These are phyloP conservation scores for Pharus latifolius DNA, from an alignment of 176 grass and related monocot genomes.

Conservation along the genomic window DNA sequence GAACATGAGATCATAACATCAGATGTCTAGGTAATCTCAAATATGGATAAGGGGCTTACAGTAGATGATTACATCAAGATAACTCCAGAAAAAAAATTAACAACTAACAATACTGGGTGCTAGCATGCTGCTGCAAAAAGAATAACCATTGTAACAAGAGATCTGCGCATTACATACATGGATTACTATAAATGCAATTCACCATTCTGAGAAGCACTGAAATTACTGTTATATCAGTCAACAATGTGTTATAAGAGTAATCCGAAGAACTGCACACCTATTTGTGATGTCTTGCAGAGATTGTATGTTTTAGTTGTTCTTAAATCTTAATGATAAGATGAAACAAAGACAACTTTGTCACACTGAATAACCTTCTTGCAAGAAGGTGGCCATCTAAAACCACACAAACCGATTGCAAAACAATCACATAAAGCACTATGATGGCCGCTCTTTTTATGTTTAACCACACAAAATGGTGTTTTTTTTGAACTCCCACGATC, in stretches of 20 bases:
- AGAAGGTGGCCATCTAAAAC: too few relatives aligned
- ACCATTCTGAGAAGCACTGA: too few relatives aligned
- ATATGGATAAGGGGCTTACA: neutral
- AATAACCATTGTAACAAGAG: neutral
- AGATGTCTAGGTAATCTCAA: neutral
- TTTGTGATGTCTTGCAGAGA: too few relatives aligned
- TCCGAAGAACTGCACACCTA: too few relatives aligned
- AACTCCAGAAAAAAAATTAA: neutral
- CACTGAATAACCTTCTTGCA: too few relatives aligned
- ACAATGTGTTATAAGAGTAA: too few relatives aligned
- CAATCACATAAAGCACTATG: too few relatives aligned
- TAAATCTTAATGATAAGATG: neutral
- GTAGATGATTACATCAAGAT: neutral
- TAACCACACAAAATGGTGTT: too few relatives aligned
- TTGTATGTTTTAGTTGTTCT: neutral
- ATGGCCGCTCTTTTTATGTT: too few relatives aligned
- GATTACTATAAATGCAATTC: too few relatives aligned
- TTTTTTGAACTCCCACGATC: neutral
- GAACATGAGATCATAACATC: slow-evolving; percentile 3
- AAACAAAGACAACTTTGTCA: neutral
- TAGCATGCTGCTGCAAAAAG: neutral
- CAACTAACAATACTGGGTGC: neutral
- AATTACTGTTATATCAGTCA: too few relatives aligned
- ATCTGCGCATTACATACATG: neutral
- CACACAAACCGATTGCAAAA: too few relatives aligned